Conservation (phyloP, 148 eudicot genomes). For the Vaccinium macrocarpon region DNA sequence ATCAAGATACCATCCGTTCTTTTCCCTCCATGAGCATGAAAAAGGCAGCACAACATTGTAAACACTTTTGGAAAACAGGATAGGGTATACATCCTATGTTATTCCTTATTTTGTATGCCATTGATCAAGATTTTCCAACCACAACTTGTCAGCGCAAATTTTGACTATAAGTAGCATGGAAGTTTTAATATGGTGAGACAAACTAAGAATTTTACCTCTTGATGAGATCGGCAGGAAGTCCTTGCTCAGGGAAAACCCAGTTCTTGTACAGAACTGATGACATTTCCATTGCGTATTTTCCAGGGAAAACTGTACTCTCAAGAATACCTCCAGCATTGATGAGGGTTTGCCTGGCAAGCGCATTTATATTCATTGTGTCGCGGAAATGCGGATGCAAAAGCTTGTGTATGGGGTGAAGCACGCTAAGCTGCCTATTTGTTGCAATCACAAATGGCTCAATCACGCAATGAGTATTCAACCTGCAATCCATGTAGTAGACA, state of each 20-base stretch:
- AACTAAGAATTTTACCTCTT: slow-evolving; percentile 40
- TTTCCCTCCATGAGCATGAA: no score
- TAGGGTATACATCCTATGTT: no score
- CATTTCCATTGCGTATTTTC: slow-evolving; percentile 55
- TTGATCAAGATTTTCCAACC: no score
- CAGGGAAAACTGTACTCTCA: slow-evolving; percentile 55
- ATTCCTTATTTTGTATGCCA: no score
- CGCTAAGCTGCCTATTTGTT: slow-evolving; percentile 62
- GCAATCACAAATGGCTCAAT: slow-evolving; percentile 76
- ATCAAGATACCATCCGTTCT: no score
- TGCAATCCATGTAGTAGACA: slow-evolving; percentile 15
- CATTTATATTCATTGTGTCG: slow-evolving; percentile 67
- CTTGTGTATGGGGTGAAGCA: slow-evolving; percentile 68
- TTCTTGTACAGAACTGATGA: slow-evolving; percentile 44
- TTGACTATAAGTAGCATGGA: no score
- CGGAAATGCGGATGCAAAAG: slow-evolving; percentile 71
- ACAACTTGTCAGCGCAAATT: no score
- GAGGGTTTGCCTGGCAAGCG: slow-evolving; percentile 51
- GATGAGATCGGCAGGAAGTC: slow-evolving; percentile 64
- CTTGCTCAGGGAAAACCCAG: slow-evolving; percentile 71
- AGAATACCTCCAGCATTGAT: slow-evolving; percentile 65
- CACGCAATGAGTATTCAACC: slow-evolving; percentile 62
- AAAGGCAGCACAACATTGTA: no score
- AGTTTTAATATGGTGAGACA: no score
- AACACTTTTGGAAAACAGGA: no score